A percentile compares a stretch with the other conserved stretches of the same genome.
Conservation (phyloP, 108 stramenopile genomes). For the Licmophora abbreviata region DNA sequence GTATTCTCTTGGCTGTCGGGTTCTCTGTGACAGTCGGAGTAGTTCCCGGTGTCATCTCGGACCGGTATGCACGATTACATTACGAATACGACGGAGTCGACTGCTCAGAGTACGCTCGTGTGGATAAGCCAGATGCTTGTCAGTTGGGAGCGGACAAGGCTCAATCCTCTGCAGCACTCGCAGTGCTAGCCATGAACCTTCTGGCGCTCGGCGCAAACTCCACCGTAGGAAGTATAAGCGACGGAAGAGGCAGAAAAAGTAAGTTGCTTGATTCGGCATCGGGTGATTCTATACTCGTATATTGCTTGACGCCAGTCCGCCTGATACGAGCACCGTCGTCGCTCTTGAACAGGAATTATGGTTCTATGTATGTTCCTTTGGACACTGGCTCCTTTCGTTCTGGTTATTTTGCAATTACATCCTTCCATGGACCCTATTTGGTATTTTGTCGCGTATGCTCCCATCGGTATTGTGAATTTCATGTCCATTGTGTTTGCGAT, state of each 20-base stretch:
- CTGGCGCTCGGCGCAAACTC: constrained; percentile 51
- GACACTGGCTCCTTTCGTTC: constrained; percentile 31
- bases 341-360: constrained; percentile 20
- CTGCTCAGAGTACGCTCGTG: constrained; percentile 22
- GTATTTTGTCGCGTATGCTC: constrained; percentile 43
- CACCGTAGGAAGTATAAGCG: constrained; percentile 59
- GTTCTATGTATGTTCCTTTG: constrained; percentile 36
- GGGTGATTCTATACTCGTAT: neutral
- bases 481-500: constrained; percentile 51
- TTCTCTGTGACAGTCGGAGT: constrained; percentile 43
- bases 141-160: constrained; percentile 62
- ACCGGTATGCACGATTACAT: constrained; percentile 66
- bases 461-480: constrained; percentile 46
- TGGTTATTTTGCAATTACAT: constrained; percentile 48
- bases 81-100: constrained; percentile 43
- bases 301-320: neutral
- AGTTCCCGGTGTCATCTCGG: constrained; percentile 51
- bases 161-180: constrained; percentile 43
- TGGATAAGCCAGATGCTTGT: constrained; percentile 50
- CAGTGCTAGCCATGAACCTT: constrained; percentile 27
- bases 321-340: neutral
- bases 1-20: constrained; percentile 25
- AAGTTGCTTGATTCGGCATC: constrained; percentile 3
- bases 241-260: constrained; percentile 50
- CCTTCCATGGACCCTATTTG: constrained; percentile 38